Conservation (phyloP, 192 early-diverging fungal species). For the Entophlyctis helioformis region DNA sequence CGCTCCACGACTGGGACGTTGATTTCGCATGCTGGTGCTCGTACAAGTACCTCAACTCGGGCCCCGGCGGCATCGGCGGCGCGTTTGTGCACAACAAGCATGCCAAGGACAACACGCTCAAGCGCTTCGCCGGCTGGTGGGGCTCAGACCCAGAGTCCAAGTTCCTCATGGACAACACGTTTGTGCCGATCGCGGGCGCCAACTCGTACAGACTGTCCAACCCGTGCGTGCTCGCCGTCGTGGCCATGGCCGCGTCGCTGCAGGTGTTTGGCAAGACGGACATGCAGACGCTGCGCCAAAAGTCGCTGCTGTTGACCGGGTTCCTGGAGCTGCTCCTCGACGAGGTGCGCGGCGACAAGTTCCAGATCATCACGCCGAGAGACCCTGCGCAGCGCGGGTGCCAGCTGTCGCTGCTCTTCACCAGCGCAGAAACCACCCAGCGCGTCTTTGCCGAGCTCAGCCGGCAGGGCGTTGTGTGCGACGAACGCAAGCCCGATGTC, state of each 20-base stretch:
- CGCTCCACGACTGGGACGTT: slow-evolving; percentile 88
- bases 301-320: slow-evolving; percentile 67
- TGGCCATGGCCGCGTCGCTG: slow-evolving; percentile 64
- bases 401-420: slow-evolving; percentile 72
- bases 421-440: slow-evolving; percentile 41
- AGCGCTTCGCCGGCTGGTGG: slow-evolving; percentile 86
- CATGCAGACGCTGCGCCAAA: slow-evolving; percentile 57
- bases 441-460: slow-evolving; percentile 52
- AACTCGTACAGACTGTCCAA: slow-evolving; percentile 81
- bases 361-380: slow-evolving; percentile 69
- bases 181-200: slow-evolving; percentile 70
- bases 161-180: slow-evolving; percentile 80
- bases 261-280: slow-evolving; percentile 64
- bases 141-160: slow-evolving; percentile 68
- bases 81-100: slow-evolving; percentile 84
- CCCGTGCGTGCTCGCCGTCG: slow-evolving; percentile 65
- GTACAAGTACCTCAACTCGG: slow-evolving; percentile 98
- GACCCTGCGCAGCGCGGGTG: slow-evolving; percentile 67
- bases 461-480: slow-evolving; percentile 60
- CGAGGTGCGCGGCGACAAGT: slow-evolving; percentile 10
- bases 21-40: slow-evolving; percentile 98
- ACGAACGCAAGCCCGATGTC: slow-evolving; percentile 83
- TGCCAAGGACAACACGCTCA: slow-evolving; percentile 11
- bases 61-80: slow-evolving; percentile 87
- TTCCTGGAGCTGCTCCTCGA: slow-evolving; percentile 74